A percentile compares a stretch with the other conserved stretches of the same genome.
Conservation (phyloP, 257 asterid species). For the Solanum piurae region DNA sequence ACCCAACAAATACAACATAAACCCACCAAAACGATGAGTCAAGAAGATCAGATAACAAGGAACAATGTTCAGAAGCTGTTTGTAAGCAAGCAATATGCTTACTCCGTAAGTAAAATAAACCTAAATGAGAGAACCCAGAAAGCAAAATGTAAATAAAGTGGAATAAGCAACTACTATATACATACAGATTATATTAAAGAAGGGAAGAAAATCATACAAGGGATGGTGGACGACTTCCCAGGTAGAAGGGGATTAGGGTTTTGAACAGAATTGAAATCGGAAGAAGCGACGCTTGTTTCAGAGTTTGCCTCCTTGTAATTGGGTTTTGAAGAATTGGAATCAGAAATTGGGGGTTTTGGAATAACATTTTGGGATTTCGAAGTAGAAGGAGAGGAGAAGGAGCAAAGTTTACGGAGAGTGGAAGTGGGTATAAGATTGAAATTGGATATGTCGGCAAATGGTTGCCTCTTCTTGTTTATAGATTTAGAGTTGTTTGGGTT, state of each 20-base stretch:
- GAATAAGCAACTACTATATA: not conserved
- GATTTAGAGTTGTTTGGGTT: not conserved
- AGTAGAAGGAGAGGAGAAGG: not conserved
- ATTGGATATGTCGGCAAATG: constrained; percentile 39
- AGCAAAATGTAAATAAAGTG: not conserved
- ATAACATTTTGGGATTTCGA: not conserved
- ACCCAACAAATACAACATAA: not conserved
- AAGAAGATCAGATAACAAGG: not conserved
- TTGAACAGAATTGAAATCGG: constrained; percentile 19
- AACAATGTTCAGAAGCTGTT: not conserved
- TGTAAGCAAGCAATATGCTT: not conserved
- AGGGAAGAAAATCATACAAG: constrained; percentile 9
- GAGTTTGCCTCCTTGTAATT: constrained; percentile 18
- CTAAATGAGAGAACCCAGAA: not conserved
- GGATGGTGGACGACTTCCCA: constrained; percentile 3
- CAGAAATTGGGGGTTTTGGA: constrained; percentile 19
- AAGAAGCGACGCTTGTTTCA: constrained; percentile 42
- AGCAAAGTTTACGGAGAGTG: constrained; percentile 30
- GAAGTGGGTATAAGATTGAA: constrained; percentile 34
- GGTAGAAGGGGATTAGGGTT: constrained; percentile 18
- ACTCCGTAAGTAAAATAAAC: not conserved
- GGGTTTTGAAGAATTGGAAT: constrained; percentile 1
- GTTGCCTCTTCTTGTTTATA: constrained; percentile 10
- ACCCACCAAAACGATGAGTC: not conserved
- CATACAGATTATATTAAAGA: not conserved